These are phyloP conservation scores for Botrytis squamosa DNA, from an alignment of 2,329 filamentous ascomycete species.

Conservation along the genomic window DNA sequence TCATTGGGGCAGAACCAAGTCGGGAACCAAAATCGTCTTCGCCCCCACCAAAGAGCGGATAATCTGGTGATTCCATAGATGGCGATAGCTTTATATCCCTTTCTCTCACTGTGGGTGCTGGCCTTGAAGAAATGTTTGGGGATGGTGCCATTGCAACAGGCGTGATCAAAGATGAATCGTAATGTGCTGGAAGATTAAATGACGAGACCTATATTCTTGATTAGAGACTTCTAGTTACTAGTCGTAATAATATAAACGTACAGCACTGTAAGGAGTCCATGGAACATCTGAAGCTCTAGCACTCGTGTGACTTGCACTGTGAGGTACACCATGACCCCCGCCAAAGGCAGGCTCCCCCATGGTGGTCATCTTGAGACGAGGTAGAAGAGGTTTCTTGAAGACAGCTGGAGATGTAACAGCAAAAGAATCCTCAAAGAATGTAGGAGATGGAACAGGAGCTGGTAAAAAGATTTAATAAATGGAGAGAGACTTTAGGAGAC, in stretches of 20 bases:
- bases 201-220: slow-evolving; percentile 34
- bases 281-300: slow-evolving; percentile 21
- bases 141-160: slow-evolving; percentile 34
- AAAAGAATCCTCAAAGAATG: slow-evolving; percentile 2
- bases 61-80: slow-evolving; percentile 24
- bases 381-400: slow-evolving; percentile 19
- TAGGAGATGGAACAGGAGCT: slow-evolving; percentile 8
- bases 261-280: slow-evolving; percentile 33
- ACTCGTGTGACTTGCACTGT: slow-evolving; percentile 13
- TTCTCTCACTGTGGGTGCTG: slow-evolving; percentile 23
- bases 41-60: slow-evolving; percentile 26
- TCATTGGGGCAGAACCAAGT: slow-evolving; percentile 30
- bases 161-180: slow-evolving; percentile 34
- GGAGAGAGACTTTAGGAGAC: background rate
- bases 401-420: slow-evolving; percentile 11
- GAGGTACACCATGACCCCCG: slow-evolving; percentile 8
- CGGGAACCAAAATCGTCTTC: slow-evolving; percentile 27
- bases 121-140: slow-evolving; percentile 26
- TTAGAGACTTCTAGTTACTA: slow-evolving; percentile 13
- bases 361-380: slow-evolving; percentile 12
- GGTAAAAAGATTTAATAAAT: slow-evolving; percentile 2
- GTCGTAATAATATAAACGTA: slow-evolving; percentile 26
- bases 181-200: slow-evolving; percentile 35
- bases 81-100: slow-evolving; percentile 29
- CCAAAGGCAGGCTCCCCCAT: slow-evolving; percentile 20